A percentile compares a stretch with the other conserved stretches of the same genome.
Conservation (phyloP, 2,329 filamentous ascomycete species). For the Penicillium occitanis region DNA sequence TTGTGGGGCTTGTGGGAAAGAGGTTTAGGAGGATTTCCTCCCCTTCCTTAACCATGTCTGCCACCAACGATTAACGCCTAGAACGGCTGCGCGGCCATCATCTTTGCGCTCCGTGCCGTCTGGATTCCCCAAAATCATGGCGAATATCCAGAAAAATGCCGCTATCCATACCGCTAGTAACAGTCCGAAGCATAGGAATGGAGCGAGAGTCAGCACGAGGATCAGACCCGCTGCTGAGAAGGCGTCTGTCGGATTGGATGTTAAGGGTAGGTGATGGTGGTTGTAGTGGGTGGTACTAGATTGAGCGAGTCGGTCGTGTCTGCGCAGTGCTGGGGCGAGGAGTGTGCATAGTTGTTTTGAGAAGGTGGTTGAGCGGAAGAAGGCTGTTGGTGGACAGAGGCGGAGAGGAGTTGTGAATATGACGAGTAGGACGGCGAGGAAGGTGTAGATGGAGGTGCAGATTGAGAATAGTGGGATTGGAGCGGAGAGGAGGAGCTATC, state of each 20-base stretch:
- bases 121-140: conserved; percentile 62
- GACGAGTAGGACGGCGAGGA: conserved; percentile 53
- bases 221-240: conserved; percentile 46
- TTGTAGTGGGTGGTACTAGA: conserved; percentile 25
- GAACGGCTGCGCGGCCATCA: conserved; percentile 60
- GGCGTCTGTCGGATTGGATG: conserved; percentile 41
- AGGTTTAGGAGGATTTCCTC: conserved; percentile 24
- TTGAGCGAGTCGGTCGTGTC: conserved; percentile 39
- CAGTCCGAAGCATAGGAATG: conserved; percentile 57
- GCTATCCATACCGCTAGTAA: conserved; percentile 59
- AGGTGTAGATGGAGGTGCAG: conserved; percentile 55
- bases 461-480: conserved; percentile 57
- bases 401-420: conserved; percentile 55
- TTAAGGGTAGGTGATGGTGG: conserved; percentile 35
- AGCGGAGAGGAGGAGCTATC: conserved; percentile 55
- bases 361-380: conserved; percentile 48
- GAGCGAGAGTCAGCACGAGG: conserved; percentile 55
- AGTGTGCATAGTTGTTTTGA: conserved; percentile 52
- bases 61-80: conserved; percentile 61
- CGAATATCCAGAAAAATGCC: conserved; percentile 63
- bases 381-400: conserved; percentile 49
- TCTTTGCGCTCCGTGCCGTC: conserved; percentile 60
- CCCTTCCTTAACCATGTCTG: conserved; percentile 54
- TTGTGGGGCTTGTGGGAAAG: background rate
- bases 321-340: conserved; percentile 55